Evolutionary conservation across 768 basidiomycete genomes (phyloP), one percentile per base, ranked within the genome.

Genomic region (Pleurotus platypus): DNA sequence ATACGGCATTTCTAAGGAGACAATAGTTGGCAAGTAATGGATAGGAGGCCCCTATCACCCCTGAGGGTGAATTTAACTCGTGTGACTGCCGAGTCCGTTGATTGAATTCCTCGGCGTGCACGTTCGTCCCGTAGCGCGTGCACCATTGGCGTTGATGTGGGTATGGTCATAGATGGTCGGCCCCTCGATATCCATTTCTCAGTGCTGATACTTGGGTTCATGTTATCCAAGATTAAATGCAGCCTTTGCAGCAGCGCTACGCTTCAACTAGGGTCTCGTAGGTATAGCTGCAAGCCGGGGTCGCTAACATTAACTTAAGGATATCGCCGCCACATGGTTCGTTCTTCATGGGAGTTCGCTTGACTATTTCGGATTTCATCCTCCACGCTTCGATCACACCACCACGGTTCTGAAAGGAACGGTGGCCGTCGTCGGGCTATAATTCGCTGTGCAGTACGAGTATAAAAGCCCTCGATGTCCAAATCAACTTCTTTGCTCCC

Each of bases 271-370:
- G 30, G 30, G 24, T 26, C 24, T 26, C 30, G 9, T 35, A 11
- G 30, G 30, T 35, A 35, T 35, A 35, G 30, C 30, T 35, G 30
- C 30, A 35, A 35, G 30, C 30, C 30, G 30, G 24, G 8, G 8
- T 35, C 4, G 11, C 9, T 9, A 11, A 6, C 42, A 15, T 11
- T 16, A 16, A 22, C 42, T 45, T 6, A 16, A 45, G 42, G 7
- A 45, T 45, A 45, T n/a, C 20, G n/a, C 20, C 42, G 42, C n/a
- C 20, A 45, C 42, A 22, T 45, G 42, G 5, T 22, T 22, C 38
- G n/a, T 43, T 39, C 35, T 40, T 43, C 51, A 54, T 54, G 51
- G 51, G 51, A 54, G 51, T 54, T 38, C 51, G 39, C 51, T 54
- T 54, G 42, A 35, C 51, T 38, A 22, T 27, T 42, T 35, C 30